Percentiles rank a stretch among this genome's conserved stretches.
phyloP scores from a whole-genome alignment of 2,329 filamentous ascomycete species.

The Epichloe aotearoae region DNA sequence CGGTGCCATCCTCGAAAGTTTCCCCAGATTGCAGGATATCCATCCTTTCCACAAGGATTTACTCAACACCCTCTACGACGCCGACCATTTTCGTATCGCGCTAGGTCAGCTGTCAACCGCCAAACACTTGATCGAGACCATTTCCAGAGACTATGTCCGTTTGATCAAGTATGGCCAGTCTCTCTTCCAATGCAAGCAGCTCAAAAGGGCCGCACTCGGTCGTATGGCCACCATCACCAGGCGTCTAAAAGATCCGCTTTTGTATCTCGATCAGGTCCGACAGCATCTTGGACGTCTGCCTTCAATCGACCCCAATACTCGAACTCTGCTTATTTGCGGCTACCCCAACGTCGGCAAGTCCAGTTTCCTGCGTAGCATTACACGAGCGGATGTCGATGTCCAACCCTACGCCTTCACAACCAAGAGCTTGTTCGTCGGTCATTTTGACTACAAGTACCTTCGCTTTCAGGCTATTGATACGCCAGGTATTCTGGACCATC shows the following conservation, averaged over 20 bases:
- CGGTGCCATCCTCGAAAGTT: constrained; percentile 77
- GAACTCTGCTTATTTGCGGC: constrained; percentile 90
- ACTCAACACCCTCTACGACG: constrained; percentile 96
- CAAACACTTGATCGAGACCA: constrained; percentile 92
- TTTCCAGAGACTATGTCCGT: constrained; percentile 90
- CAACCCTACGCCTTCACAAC: constrained; percentile 98
- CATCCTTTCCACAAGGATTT: constrained; percentile 76
- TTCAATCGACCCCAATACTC: constrained; percentile 94
- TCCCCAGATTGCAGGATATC: constrained; percentile 85
- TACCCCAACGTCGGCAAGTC: constrained; percentile 98
- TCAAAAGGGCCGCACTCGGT: constrained; percentile 93
- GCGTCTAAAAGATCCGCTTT: constrained; percentile 82
- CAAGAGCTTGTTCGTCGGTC: constrained; percentile 91
- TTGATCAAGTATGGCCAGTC: constrained; percentile 87
- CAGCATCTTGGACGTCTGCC: constrained; percentile 96
- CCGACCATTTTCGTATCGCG: constrained; percentile 93
- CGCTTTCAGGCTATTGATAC: constrained; percentile 76
- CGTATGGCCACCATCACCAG: constrained; percentile 97
- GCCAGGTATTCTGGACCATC: constrained; percentile 94
- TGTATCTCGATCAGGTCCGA: constrained; percentile 83
- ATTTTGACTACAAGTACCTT: constrained; percentile 79
- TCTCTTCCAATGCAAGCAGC: constrained; percentile 97
- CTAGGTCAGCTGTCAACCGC: constrained; percentile 92
- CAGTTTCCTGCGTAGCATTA: constrained; percentile 85
- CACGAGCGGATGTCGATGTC: constrained; percentile 87